Evolutionary conservation across 2,329 filamentous ascomycete genomes (phyloP).

Genomic region (Ophiostoma angusticollis): DNA sequence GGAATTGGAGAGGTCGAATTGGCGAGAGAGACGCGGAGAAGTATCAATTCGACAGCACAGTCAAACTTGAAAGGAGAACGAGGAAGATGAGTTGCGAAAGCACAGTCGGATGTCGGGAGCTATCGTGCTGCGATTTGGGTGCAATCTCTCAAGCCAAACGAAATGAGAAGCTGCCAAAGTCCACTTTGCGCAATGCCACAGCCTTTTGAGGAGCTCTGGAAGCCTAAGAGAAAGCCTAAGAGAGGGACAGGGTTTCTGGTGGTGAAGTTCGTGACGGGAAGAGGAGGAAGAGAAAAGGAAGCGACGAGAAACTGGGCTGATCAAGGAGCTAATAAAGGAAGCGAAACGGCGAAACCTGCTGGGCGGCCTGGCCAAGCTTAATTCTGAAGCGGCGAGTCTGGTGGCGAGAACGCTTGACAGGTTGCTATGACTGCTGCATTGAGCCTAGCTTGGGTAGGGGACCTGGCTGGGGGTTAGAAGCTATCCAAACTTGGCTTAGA

Average conservation of each 20-base stretch:
- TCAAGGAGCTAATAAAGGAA: conserved; percentile 6
- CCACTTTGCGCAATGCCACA: conserved; percentile 1
- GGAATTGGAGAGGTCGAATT: background rate
- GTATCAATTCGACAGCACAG: too few relatives aligned
- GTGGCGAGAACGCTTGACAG: conserved; percentile 6
- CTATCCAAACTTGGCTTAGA: conserved; percentile 9
- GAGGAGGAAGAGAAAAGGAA: background rate
- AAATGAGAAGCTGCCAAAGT: conserved; percentile 4
- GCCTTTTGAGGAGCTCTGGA: too few relatives aligned
- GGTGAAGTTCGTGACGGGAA: too few relatives aligned
- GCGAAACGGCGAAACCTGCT: background rate
- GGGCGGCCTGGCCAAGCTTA: conserved; percentile 1
- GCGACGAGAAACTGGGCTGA: background rate
- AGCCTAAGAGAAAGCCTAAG: background rate
- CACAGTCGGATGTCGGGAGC: conserved; percentile 3
- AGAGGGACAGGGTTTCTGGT: too few relatives aligned
- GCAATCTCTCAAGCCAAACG: conserved; percentile 8
- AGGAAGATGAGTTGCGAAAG: too few relatives aligned
- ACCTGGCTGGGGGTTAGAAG: conserved; percentile 4
- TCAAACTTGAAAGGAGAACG: too few relatives aligned
- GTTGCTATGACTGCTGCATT: conserved; percentile 6
- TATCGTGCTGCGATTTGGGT: conserved; percentile 2
- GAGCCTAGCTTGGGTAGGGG: conserved; percentile 7
- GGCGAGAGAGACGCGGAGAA: background rate
- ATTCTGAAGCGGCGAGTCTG: conserved; percentile 1